Conservation (phyloP, 441 rosid genomes). For the Erodium texanum region DNA sequence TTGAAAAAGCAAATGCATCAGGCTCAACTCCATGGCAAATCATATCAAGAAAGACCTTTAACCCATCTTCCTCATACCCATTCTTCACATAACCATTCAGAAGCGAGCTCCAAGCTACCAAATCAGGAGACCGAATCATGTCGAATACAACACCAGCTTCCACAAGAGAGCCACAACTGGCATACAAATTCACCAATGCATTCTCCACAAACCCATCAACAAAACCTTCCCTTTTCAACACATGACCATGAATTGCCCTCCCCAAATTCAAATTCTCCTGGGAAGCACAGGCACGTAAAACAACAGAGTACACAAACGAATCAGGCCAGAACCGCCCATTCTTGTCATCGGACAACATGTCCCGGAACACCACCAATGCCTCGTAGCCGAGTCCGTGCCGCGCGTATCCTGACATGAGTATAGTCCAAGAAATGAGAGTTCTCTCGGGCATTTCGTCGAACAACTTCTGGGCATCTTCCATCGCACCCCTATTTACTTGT, state of each 20-base stretch:
- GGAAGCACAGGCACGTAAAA: constrained; percentile 20
- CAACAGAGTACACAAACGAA: constrained; percentile 22
- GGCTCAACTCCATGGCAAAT: constrained; percentile 14
- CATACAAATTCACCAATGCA: constrained; percentile 28
- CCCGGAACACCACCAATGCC: constrained; percentile 19
- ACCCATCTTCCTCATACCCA: constrained; percentile 20
- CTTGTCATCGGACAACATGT: constrained; percentile 16
- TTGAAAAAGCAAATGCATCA: constrained; percentile 26
- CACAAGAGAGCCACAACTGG: constrained; percentile 18
- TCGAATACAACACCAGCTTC: constrained; percentile 21
- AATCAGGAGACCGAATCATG: constrained; percentile 19
- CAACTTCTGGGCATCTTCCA: constrained; percentile 19
- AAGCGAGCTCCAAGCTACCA: constrained; percentile 27
- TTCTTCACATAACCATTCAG: constrained; percentile 23
- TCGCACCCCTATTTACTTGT: constrained; percentile 17
- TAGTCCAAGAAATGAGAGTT: constrained; percentile 30
- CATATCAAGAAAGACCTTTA: constrained; percentile 22
- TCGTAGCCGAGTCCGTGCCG: constrained; percentile 19
- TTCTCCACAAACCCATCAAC: constrained; percentile 27
- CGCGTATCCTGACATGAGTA: constrained; percentile 28
- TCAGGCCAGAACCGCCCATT: constrained; percentile 17
- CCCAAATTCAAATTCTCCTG: constrained; percentile 18
- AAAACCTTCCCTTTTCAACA: constrained; percentile 21
- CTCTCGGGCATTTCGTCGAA: constrained; percentile 23
- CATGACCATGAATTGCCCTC: constrained; percentile 21